These are phyloP conservation scores for Russula ochroleuca DNA, from an alignment of 768 basidiomycete genomes.

Conservation along the genomic window DNA sequence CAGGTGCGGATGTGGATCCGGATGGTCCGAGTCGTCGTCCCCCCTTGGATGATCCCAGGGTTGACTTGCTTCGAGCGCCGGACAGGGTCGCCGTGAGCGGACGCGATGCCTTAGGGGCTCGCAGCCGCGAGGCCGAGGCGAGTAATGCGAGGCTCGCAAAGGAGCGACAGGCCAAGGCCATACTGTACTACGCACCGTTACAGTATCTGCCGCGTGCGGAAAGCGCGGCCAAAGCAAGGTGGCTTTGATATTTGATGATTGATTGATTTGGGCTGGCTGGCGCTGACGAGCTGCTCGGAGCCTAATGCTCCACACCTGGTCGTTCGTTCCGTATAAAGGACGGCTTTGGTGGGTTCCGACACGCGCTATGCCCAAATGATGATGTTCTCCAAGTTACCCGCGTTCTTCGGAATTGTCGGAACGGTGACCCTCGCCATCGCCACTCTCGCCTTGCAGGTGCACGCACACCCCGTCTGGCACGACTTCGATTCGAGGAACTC, in stretches of 20 bases:
- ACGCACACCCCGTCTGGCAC: slow-evolving; percentile 10
- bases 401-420: neutral
- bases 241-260: too few species aligned
- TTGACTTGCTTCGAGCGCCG: neutral
- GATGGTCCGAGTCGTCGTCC: neutral
- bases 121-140: slow-evolving; percentile 5
- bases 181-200: too few species aligned
- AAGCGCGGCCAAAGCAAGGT: neutral
- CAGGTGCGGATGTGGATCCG: neutral
- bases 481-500: neutral
- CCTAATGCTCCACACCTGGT: neutral
- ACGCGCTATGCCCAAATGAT: neutral
- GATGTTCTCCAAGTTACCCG: neutral
- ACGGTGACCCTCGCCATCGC: neutral
- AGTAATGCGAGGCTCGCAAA: neutral
- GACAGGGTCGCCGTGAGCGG: neutral
- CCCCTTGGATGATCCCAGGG: too few species aligned
- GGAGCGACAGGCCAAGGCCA: neutral
- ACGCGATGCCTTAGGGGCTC: neutral
- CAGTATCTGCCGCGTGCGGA: neutral
- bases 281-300: too few species aligned
- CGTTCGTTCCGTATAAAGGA: neutral
- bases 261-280: too few species aligned
- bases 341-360: neutral
- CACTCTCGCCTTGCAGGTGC: neutral